Evolutionary conservation across 2,329 filamentous ascomycete species (phyloP).

Genomic region (Dryadomyces quercivorus): DNA sequence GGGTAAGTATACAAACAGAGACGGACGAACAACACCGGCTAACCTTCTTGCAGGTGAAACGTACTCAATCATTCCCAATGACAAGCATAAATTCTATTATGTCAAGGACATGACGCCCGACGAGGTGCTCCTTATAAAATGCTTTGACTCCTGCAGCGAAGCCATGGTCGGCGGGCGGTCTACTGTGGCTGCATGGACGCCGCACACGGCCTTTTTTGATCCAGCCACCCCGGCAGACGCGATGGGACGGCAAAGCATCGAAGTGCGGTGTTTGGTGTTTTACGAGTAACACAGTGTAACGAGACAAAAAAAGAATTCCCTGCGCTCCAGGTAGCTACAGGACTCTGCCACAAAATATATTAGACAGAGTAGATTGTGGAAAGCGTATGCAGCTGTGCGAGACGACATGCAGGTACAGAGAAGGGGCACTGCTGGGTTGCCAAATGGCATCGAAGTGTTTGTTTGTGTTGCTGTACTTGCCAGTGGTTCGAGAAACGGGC

Average conservation of each 20-base stretch:
- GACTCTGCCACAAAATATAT: too few relatives aligned
- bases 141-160: slow-evolving; percentile 36
- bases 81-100: slow-evolving; percentile 50
- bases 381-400: too few relatives aligned
- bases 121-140: slow-evolving; percentile 37
- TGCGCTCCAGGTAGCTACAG: too few relatives aligned
- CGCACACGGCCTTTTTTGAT: slow-evolving; percentile 44
- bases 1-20: slow-evolving; percentile 28
- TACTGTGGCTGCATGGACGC: slow-evolving; percentile 33
- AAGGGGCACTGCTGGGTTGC: too few relatives aligned
- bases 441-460: too few relatives aligned
- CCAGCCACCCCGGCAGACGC: slow-evolving; percentile 37
- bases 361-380: too few relatives aligned
- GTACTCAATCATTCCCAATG: slow-evolving; percentile 43
- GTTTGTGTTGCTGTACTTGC: too few relatives aligned
- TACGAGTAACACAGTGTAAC: slow-evolving; percentile 23
- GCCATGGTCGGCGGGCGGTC: slow-evolving; percentile 21
- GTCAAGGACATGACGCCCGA: slow-evolving; percentile 53
- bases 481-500: too few relatives aligned
- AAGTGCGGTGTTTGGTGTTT: slow-evolving; percentile 51
- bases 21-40: too few relatives aligned
- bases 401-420: too few relatives aligned
- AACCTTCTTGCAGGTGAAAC: slow-evolving; percentile 21
- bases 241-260: slow-evolving; percentile 44
- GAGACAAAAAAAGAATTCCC: too few relatives aligned